Percentiles rank a stretch among this genome's conserved stretches.
Evolutionary conservation across 2,329 filamentous ascomycete species (phyloP).

Genomic region (Penicillium sp.): DNA sequence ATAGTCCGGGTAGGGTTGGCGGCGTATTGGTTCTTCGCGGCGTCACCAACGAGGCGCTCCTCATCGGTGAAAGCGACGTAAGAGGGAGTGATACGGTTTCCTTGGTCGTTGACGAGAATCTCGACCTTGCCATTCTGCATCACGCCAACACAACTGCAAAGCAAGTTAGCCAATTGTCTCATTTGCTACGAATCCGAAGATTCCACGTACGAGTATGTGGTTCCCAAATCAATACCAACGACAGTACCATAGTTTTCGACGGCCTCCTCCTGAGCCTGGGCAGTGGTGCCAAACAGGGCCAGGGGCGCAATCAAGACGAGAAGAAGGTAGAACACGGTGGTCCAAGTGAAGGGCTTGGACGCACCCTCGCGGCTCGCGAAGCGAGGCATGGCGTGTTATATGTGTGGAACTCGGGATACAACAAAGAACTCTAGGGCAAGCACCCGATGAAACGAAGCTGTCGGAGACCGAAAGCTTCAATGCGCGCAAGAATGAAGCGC

Average conservation of each 20-base stretch:
- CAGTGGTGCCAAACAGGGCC: slow-evolving; percentile 70
- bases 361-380: slow-evolving; percentile 58
- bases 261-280: slow-evolving; percentile 68
- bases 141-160: slow-evolving; percentile 82
- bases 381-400: slow-evolving; percentile 53
- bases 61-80: slow-evolving; percentile 97
- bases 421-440: slow-evolving; percentile 12
- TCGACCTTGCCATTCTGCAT: slow-evolving; percentile 95
- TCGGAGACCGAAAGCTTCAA: slow-evolving; percentile 11
- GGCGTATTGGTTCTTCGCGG: slow-evolving; percentile 92
- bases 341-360: slow-evolving; percentile 74
- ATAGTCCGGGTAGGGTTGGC: slow-evolving; percentile 74
- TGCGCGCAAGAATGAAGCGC: slow-evolving; percentile 10
- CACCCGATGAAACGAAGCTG: slow-evolving; percentile 11
- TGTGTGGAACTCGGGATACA: slow-evolving; percentile 1
- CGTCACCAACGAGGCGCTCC: slow-evolving; percentile 94
- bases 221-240: slow-evolving; percentile 94
- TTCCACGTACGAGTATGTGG: slow-evolving; percentile 61
- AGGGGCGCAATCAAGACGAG: slow-evolving; percentile 82
- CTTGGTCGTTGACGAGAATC: slow-evolving; percentile 94
- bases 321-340: slow-evolving; percentile 85
- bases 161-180: slow-evolving; percentile 16
- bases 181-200: background rate
- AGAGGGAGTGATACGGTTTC: slow-evolving; percentile 92
- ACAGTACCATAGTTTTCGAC: slow-evolving; percentile 80